Evolutionary conservation across 2,329 filamentous ascomycete genomes (phyloP).

Genomic region (Ophiocordyceps camponoti-floridani): DNA sequence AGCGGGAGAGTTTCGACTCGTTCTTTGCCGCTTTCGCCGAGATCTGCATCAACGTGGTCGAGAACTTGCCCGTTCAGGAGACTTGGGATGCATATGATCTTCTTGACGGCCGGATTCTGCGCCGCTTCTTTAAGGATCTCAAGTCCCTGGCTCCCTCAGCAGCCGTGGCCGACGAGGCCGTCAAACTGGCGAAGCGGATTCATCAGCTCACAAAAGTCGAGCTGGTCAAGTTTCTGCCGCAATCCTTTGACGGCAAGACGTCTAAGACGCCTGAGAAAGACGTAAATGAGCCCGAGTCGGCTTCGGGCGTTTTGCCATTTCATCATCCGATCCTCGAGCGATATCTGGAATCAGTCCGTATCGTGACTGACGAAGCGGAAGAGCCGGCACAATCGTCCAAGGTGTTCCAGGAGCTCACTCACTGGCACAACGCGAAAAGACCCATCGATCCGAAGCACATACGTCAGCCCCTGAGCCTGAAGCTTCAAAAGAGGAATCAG

Average conservation of each 20-base stretch:
- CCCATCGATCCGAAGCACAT: constrained; percentile 22
- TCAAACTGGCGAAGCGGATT: background rate
- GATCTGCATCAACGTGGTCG: constrained; percentile 6
- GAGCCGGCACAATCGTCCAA: constrained; percentile 9
- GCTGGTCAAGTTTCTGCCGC: background rate
- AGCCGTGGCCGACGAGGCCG: background rate
- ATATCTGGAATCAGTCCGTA: constrained; percentile 23
- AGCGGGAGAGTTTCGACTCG: background rate
- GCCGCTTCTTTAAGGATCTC: constrained; percentile 5
- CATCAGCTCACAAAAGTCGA: background rate
- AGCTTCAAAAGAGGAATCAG: constrained; percentile 33
- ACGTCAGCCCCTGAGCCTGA: constrained; percentile 7
- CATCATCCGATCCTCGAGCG: constrained; percentile 25
- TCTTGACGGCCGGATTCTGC: constrained; percentile 13
- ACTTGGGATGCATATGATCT: constrained; percentile 15
- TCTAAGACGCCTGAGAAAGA: background rate
- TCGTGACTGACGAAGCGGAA: constrained; percentile 13
- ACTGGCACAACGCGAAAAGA: constrained; percentile 46
- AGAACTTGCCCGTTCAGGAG: background rate
- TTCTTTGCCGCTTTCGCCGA: constrained; percentile 6
- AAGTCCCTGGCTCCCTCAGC: background rate
- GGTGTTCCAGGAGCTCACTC: constrained; percentile 28
- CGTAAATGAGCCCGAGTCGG: background rate
- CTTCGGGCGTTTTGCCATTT: constrained; percentile 22
- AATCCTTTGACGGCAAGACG: background rate